Conservation (phyloP, 2,329 filamentous ascomycete species). For the Neofusicoccum sp. region DNA sequence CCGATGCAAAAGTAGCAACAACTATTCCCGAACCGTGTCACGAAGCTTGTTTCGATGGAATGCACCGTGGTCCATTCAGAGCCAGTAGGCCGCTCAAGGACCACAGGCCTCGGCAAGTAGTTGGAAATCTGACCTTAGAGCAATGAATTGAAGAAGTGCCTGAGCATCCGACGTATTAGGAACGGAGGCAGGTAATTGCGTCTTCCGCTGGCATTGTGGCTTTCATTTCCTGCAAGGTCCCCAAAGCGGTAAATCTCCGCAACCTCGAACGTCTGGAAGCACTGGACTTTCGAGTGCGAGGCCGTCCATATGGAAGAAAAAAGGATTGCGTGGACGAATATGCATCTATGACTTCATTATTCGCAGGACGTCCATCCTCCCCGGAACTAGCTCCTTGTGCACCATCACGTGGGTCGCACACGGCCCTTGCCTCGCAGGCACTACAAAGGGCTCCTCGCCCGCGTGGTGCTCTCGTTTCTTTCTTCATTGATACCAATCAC, state of each 20-base stretch:
- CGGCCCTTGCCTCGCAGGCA: neutral
- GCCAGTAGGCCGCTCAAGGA: too few species aligned
- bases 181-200: too few species aligned
- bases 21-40: too few species aligned
- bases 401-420: slow-evolving; percentile 6
- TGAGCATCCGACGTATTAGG: too few species aligned
- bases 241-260: neutral
- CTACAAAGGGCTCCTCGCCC: neutral
- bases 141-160: too few species aligned
- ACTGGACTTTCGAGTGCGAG: neutral
- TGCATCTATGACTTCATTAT: slow-evolving; percentile 9
- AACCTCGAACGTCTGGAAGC: neutral
- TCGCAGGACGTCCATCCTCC: neutral
- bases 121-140: too few species aligned
- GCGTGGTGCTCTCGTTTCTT: neutral
- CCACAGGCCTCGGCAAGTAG: too few species aligned
- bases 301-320: neutral
- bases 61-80: too few species aligned
- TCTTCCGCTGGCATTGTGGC: too few species aligned
- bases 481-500: slow-evolving; percentile 7
- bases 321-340: neutral
- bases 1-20: too few species aligned
- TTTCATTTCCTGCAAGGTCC: neutral
- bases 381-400: neutral
- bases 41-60: too few species aligned